Evolutionary conservation across 2,329 filamentous ascomycete genomes (phyloP).

Genomic region (Diaporthe sp.): DNA sequence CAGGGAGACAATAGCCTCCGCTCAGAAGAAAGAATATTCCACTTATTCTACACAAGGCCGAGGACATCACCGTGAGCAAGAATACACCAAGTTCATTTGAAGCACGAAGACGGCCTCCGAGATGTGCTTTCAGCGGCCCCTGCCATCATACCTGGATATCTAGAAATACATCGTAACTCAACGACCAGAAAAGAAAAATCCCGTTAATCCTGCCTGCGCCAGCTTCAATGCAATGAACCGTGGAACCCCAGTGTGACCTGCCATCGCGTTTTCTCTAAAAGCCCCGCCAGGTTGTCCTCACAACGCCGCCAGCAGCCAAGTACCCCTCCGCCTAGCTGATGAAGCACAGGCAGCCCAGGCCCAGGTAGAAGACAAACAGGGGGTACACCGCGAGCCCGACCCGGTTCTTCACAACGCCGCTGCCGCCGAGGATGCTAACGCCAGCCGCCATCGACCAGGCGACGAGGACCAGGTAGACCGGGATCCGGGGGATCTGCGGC

Average conservation of each 20-base stretch:
- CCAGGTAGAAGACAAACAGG: slow-evolving; percentile 94
- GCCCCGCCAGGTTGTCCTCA: neutral
- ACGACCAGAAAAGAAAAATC: slow-evolving; percentile 22
- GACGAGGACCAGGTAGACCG: slow-evolving; percentile 89
- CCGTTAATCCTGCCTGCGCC: slow-evolving; percentile 38
- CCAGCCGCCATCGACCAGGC: slow-evolving; percentile 95
- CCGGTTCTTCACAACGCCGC: slow-evolving; percentile 94
- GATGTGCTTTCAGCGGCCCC: slow-evolving; percentile 22
- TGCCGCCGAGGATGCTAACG: slow-evolving; percentile 94
- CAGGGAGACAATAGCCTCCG: slow-evolving; percentile 4
- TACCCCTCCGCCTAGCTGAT: slow-evolving; percentile 77
- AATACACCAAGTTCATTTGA: neutral
- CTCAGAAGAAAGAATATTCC: slow-evolving; percentile 1
- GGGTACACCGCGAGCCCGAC: slow-evolving; percentile 96
- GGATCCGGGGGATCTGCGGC: slow-evolving; percentile 85
- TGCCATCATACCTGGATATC: slow-evolving; percentile 37
- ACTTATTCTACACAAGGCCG: neutral
- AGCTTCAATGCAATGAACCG: slow-evolving; percentile 37
- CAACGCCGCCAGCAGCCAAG: neutral
- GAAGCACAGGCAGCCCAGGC: slow-evolving; percentile 94
- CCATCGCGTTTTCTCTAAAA: neutral
- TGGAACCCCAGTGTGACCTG: slow-evolving; percentile 25
- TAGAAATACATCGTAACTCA: slow-evolving; percentile 27
- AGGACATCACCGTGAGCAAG: neutral
- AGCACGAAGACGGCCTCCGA: neutral